Base-by-base conservation (phyloP, 177 flowering plant genomes). In the Vitis hybrid region DNA sequence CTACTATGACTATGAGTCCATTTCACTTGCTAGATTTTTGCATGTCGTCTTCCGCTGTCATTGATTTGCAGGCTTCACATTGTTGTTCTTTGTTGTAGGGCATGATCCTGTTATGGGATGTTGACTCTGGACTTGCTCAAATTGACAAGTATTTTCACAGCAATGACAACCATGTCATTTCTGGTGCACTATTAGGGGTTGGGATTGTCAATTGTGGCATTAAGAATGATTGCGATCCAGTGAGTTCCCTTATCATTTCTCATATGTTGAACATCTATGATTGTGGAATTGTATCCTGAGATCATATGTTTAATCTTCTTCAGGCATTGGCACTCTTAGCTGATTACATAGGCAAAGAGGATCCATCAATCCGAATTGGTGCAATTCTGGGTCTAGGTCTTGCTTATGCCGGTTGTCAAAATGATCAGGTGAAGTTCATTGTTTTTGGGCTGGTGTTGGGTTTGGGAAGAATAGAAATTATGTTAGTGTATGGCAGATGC, bases 381-480 rank as follows among this genome's bases (percentile, higher is more conserved):
- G 98, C 99, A 65, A 90, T 96, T 54, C 89, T 94, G 97, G 98
- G 98, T 50, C 81, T 94, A 20, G 99, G 96, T 51, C 79, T 96
- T 77, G 86, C 99, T 53, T 91, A 96, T 87, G 98, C 99, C 28
- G 98, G 97, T 77, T 13, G 97, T 64, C 96, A 90, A 74, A 87
- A 91, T 80, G 97, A 89, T 67, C 83, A 75, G 93, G 99, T 94
- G 57, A 52, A 50, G 33, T 61, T 47, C 54, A 15, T 38, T 69
- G 1, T 10, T 60, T 52, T 51, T 67, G 59, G 60, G 14, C 28
- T 65, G 55, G 58, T 33, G 8, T 18, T 53, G 6, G 47, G 13
- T 28, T 4, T 61, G 66, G n/a, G 6, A 24, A 13, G 18, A 38
- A 38, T 5, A 38, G 47, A 38, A 38, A 5, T 38, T 38, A 38